Base-by-base conservation (phyloP, 2,329 filamentous ascomycete species). In the Pyricularia sp. region DNA sequence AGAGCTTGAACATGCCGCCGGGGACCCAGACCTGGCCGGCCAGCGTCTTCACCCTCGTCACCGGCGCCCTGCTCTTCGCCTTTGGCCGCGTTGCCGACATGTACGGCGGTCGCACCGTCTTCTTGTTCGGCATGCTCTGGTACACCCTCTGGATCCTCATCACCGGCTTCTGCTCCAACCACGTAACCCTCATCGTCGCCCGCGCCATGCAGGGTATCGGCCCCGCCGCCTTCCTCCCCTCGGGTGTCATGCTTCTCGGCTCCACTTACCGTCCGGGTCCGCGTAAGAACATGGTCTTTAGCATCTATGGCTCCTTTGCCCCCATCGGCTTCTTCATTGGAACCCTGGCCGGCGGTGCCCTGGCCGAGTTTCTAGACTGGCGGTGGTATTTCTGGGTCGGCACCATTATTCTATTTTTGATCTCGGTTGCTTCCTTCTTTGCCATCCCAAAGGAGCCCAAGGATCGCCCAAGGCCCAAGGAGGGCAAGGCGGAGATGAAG, bases 371-470 rank as follows among this genome's bases (percentile, higher is more conserved):
- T 70, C 76, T 87, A 1, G 80, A 73, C 1, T 92, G 89, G 89
- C 76, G 85, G 4, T 91, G 87, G 88, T 92, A 90, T 75, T 92
- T 92, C 74, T 92, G 84, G 80, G 83, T 92, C 66, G 90, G 89
- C 1, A 73, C 76, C 55, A 77, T 79, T 59, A 70, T 81, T 55
- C 72, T 78, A 12, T 81, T 84, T 0, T 59, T 87, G 26, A 74
- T 85, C 2, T 83, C 81, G 12, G 79, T 82, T 68, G 82, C 83
- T 59, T 79, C 78, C 12, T 71, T 77, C 31, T 69, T 82, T 33
- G 78, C 77, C n/a, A 78, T 83, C 28, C 74, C 74, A 4, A 74
- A 76, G 23, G 5, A 28, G 7, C 23, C 36, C 59, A 73, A 77
- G 67, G 70, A 73, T 67, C 50, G 77, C 12, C 65, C 73, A 1